phyloP scores from a whole-genome alignment of 139 green algal species.

The Closterium sp. region DNA sequence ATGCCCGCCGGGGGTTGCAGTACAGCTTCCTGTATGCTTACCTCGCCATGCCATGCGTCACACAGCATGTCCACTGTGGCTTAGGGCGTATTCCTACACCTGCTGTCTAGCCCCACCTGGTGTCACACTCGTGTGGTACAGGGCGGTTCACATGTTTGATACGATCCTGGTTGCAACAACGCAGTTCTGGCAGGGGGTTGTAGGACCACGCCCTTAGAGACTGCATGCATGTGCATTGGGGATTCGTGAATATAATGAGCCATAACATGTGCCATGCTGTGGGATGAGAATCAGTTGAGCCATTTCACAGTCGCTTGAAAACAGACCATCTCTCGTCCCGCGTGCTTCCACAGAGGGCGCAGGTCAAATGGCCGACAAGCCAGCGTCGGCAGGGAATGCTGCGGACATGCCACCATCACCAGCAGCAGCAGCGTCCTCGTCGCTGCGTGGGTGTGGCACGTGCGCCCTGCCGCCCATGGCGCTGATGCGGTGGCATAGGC shows the following conservation, averaged over 20 bases:
- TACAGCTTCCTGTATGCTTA: too few relatives aligned
- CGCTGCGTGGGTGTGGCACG: not conserved
- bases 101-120: not conserved
- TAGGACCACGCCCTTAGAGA: not conserved
- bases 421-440: not conserved
- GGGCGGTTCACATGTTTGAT: not conserved
- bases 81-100: not conserved
- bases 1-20: too few relatives aligned
- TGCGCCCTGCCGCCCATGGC: not conserved
- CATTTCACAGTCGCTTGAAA: too few relatives aligned
- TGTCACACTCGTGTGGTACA: not conserved
- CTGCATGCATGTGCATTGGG: not conserved
- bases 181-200: not conserved
- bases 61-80: not conserved
- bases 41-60: too few relatives aligned
- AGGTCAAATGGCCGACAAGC: too few relatives aligned
- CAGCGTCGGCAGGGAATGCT: too few relatives aligned
- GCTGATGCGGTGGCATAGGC: not conserved
- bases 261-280: too few relatives aligned
- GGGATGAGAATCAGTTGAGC: too few relatives aligned
- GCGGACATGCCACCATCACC: not conserved
- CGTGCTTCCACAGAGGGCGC: too few relatives aligned
- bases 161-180: not conserved
- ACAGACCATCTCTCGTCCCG: too few relatives aligned
- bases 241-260: too few relatives aligned